A percentile compares a stretch with the other conserved stretches of the same genome.
Conservation (phyloP, 768 basidiomycete species). For the Rhizopogon vinicolor region DNA sequence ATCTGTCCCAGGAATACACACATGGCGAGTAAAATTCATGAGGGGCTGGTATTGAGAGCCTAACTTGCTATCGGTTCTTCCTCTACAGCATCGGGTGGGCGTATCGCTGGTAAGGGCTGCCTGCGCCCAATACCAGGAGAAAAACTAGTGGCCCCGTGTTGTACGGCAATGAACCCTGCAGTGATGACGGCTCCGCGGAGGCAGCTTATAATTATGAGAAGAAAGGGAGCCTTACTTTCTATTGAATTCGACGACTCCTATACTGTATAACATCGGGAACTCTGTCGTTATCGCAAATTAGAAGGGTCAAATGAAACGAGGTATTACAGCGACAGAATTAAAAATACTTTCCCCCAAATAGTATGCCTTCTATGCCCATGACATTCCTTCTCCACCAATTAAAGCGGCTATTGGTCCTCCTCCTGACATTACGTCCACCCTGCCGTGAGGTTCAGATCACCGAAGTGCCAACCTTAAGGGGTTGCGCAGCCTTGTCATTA, state of each 20-base stretch:
- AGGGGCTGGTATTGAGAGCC: background rate
- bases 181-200: conserved; percentile 20
- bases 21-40: background rate
- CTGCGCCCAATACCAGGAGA: conserved; percentile 11
- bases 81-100: background rate
- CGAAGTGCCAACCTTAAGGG: too few relatives aligned
- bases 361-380: too few relatives aligned
- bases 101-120: conserved; percentile 5
- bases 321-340: too few relatives aligned
- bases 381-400: too few relatives aligned
- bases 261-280: background rate
- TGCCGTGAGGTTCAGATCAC: too few relatives aligned
- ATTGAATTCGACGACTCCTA: background rate
- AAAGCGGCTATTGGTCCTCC: too few relatives aligned
- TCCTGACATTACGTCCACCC: too few relatives aligned
- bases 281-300: conserved; percentile 1
- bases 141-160: conserved; percentile 3
- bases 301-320: background rate
- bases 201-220: conserved; percentile 13
- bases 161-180: conserved; percentile 16
- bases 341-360: too few relatives aligned
- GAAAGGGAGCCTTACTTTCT: background rate
- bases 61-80: background rate
- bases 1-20: too few relatives aligned
- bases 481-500: too few relatives aligned